Conservation (phyloP, 306 rosid genomes). For the Trifolium repens region DNA sequence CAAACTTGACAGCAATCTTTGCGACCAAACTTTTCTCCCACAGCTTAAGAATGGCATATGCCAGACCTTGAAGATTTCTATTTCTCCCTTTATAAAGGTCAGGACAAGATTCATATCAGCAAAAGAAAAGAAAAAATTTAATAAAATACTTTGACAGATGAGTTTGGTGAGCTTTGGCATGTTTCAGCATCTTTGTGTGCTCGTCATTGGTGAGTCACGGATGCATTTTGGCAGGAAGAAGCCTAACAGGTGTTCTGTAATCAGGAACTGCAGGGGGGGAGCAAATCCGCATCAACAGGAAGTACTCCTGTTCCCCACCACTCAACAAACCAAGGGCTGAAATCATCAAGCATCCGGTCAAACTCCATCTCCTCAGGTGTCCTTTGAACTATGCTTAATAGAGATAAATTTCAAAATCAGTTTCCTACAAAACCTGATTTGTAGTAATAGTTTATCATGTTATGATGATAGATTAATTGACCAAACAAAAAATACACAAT, state of each 20-base stretch:
- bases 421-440: no score
- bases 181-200: constrained; percentile 74
- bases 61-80: constrained; percentile 94
- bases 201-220: constrained; percentile 76
- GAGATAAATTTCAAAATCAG: no score
- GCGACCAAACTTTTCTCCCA: constrained; percentile 48
- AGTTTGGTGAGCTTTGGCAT: constrained; percentile 61
- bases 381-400: constrained; percentile 41
- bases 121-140: constrained; percentile 5
- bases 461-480: no score
- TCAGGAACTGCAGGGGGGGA: constrained; percentile 72
- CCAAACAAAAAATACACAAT: no score
- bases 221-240: constrained; percentile 87
- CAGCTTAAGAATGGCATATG: constrained; percentile 77
- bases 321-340: constrained; percentile 90
- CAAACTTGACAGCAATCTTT: constrained; percentile 93
- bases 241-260: constrained; percentile 87
- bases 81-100: constrained; percentile 73
- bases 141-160: constrained; percentile 29
- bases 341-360: constrained; percentile 69
- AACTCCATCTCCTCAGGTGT: constrained; percentile 80
- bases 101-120: constrained; percentile 40
- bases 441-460: no score
- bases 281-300: constrained; percentile 96
- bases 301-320: constrained; percentile 98